phyloP scores from a whole-genome alignment of 805 yeast genomes.

The Nakazawaea sp. region DNA sequence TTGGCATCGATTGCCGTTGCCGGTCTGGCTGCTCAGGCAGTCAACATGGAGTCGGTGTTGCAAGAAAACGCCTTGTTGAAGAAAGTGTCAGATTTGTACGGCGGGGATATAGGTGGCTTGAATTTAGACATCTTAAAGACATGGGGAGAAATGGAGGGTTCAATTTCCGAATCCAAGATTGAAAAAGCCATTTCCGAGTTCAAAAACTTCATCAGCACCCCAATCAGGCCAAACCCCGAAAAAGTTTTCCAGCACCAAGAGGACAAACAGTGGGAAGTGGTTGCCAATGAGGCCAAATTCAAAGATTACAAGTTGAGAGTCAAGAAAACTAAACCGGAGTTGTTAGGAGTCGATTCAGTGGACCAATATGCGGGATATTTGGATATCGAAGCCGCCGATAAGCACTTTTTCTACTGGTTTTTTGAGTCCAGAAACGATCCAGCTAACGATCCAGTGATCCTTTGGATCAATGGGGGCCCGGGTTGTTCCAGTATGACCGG shows the following conservation, averaged over 20 bases:
- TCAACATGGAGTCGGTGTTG: neutral
- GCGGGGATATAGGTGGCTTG: constrained; percentile 15
- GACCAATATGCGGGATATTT: constrained; percentile 82
- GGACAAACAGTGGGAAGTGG: constrained; percentile 3
- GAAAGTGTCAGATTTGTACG: constrained; percentile 5
- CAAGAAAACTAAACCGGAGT: constrained; percentile 50
- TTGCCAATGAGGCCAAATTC: constrained; percentile 17
- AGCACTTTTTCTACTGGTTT: constrained; percentile 78
- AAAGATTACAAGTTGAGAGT: constrained; percentile 52
- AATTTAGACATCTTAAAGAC: constrained; percentile 21
- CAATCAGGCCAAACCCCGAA: neutral
- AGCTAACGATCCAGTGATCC: constrained; percentile 71
- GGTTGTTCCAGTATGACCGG: constrained; percentile 91
- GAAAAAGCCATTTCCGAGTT: constrained; percentile 10
- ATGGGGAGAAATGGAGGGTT: constrained; percentile 27
- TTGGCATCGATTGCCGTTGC: neutral
- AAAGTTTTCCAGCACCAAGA: neutral
- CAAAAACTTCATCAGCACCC: neutral
- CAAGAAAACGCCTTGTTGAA: constrained; percentile 1
- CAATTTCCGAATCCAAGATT: constrained; percentile 10
- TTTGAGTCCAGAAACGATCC: constrained; percentile 89
- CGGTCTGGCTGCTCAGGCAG: neutral
- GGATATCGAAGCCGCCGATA: constrained; percentile 72
- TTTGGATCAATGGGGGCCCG: constrained; percentile 95
- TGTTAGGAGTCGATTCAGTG: constrained; percentile 73